Base-by-base conservation (phyloP, 164 flowering plant species). In the Cinnamomum chago region DNA sequence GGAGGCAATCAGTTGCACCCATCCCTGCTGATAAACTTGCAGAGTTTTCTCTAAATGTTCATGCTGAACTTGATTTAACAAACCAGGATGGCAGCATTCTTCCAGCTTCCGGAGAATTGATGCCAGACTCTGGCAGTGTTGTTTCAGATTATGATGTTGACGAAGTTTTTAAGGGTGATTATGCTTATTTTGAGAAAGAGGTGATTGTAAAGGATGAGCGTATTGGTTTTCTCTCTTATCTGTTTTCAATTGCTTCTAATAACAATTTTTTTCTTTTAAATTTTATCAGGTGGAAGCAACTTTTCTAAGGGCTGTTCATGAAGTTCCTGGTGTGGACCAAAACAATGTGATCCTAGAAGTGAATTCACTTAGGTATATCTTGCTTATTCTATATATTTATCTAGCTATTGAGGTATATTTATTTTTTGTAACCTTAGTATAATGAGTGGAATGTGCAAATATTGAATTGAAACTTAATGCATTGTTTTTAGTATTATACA, bases 1-100 rank as follows among this genome's bases (percentile, higher is more conserved):
- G 96, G 98, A 88, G 90, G 78, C 95, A 93, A 67, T 95, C 99
- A 51, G 82, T 95, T 75, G 98, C 99, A 66, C 99, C 98, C 11
- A 86, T 91, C 73, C 87, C 97, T 70, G 83, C 84, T 13, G 96
- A 91, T 72, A 91, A 90, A 79, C 85, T 93, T 75, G 58, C 78
- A n/a, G 88, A 87, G 81, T 60, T 87, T 40, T 67, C 68, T 1
- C 73, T 74, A 68, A 75, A 72, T 14, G 62, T 75, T 14, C 84
- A 82, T 23, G 86, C 85, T 76, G 93, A 90, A 28, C 74, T 77
- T 70, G 99, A 87, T 27, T 73, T 83, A 55, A 47, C 82, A 18
- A 75, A 79, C 73, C 85, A 84, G 69, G 89, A 86, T 81, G 82
- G 76, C 68, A 79, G 73, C 72, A 69, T 77, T 79, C 87, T 87